Conservation (phyloP, 371 early-diverging fungal genomes). For the Mortierella sp. region DNA sequence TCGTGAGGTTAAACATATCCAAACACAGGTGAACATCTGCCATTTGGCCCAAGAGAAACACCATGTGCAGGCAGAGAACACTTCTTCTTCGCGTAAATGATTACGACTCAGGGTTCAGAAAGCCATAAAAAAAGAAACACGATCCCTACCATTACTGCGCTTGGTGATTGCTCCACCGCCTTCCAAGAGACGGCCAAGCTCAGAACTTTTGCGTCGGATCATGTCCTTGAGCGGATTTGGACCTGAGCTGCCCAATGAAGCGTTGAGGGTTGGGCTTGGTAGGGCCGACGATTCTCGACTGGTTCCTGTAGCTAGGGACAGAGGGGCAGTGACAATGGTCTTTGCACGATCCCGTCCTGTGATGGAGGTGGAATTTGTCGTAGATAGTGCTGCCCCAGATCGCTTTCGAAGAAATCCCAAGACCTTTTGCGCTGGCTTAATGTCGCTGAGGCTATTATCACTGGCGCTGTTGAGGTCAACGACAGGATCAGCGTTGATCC, state of each 20-base stretch:
- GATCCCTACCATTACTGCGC: constrained; percentile 6
- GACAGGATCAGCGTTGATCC: background rate
- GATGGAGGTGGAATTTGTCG: background rate
- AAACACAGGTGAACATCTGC: no score
- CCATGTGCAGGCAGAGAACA: no score
- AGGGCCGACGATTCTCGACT: constrained; percentile 4
- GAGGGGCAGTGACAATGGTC: constrained; percentile 1
- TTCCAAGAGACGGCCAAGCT: constrained; percentile 22
- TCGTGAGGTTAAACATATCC: background rate
- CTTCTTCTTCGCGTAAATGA: no score
- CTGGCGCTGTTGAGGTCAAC: background rate
- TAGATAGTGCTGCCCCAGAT: background rate
- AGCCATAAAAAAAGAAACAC: background rate
- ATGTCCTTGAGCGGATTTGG: constrained; percentile 16
- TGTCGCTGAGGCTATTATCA: constrained; percentile 8
- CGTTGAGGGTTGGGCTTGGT: constrained; percentile 3
- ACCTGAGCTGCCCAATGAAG: background rate
- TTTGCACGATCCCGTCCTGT: constrained; percentile 18
- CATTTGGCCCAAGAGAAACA: no score
- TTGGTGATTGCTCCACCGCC: constrained; percentile 13
- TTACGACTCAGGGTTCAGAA: background rate
- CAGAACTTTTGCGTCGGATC: constrained; percentile 38
- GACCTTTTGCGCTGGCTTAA: constrained; percentile 22
- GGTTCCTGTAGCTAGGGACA: background rate
- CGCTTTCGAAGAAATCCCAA: constrained; percentile 39